phyloP scores from a whole-genome alignment of 495 filamentous ascomycete species.

The Achaetomiella virescens region DNA sequence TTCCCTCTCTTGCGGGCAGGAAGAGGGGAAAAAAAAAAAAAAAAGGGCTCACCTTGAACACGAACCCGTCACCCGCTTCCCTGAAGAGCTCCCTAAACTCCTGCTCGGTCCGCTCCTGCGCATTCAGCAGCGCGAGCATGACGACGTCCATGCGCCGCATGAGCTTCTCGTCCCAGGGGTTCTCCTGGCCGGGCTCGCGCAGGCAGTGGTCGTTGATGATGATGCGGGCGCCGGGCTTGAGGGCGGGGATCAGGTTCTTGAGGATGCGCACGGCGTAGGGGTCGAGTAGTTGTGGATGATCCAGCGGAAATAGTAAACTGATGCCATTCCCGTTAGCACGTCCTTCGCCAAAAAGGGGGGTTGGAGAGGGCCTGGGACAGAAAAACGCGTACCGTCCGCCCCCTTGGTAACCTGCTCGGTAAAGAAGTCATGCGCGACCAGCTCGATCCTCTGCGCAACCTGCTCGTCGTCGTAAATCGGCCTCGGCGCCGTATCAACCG shows the following conservation, averaged over 20 bases:
- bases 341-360: not conserved
- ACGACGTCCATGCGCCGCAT: conserved; percentile 52
- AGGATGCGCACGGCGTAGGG: conserved; percentile 51
- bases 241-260: conserved; percentile 45
- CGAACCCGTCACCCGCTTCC: conserved; percentile 36
- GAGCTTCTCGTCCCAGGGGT: conserved; percentile 44
- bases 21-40: not conserved
- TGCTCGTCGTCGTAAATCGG: conserved; percentile 34
- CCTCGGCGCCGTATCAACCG: conserved; percentile 39
- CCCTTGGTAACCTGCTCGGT: conserved; percentile 45
- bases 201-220: conserved; percentile 51
- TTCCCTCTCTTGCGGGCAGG: no score
- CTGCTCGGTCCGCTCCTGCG: conserved; percentile 45
- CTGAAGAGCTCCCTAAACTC: conserved; percentile 47
- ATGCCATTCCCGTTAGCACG: not conserved
- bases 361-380: not conserved
- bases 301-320: conserved; percentile 53
- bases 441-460: conserved; percentile 37
- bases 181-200: conserved; percentile 36
- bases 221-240: conserved; percentile 49
- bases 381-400: conserved; percentile 37
- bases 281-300: conserved; percentile 56
- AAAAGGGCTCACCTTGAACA: conserved; percentile 34
- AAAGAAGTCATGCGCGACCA: conserved; percentile 52
- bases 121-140: conserved; percentile 50